These are phyloP conservation scores for Phlegmacium glaucopus DNA, from an alignment of 768 basidiomycete genomes.

Conservation along the genomic window DNA sequence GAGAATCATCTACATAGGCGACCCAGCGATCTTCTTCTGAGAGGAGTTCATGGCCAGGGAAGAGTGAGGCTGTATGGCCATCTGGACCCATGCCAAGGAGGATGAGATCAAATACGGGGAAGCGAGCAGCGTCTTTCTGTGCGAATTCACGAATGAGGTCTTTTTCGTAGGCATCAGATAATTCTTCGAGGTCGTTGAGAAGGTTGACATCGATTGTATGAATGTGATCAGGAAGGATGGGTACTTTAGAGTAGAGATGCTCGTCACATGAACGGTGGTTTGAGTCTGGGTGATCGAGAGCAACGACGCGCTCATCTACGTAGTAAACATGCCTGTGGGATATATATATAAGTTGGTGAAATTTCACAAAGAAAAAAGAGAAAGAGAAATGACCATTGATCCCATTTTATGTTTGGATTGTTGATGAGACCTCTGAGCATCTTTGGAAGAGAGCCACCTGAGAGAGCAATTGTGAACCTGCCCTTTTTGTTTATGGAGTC, in stretches of 20 bases:
- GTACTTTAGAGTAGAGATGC: slow-evolving; percentile 77
- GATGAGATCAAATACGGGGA: slow-evolving; percentile 97
- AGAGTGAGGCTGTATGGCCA: slow-evolving; percentile 97
- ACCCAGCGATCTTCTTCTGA: slow-evolving; percentile 93
- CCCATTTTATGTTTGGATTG: slow-evolving; percentile 76
- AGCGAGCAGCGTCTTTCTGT: slow-evolving; percentile 87
- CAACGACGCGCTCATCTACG: slow-evolving; percentile 93
- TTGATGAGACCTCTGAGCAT: slow-evolving; percentile 70
- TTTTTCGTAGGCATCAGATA: slow-evolving; percentile 77
- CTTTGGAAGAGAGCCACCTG: slow-evolving; percentile 88
- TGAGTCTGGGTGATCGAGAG: slow-evolving; percentile 88
- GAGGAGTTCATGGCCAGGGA: slow-evolving; percentile 88
- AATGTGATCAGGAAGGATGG: slow-evolving; percentile 73
- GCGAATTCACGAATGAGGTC: slow-evolving; percentile 90
- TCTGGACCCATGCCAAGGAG: slow-evolving; percentile 96
- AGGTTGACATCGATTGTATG: slow-evolving; percentile 74
- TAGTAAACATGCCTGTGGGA: slow-evolving; percentile 90
- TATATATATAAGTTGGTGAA: not conserved
- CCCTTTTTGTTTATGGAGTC: slow-evolving; percentile 88
- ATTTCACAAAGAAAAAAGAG: not conserved
- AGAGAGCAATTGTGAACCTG: slow-evolving; percentile 89
- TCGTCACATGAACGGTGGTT: slow-evolving; percentile 79
- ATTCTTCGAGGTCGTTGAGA: slow-evolving; percentile 74
- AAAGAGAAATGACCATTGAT: slow-evolving; percentile 73
- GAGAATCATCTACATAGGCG: slow-evolving; percentile 87